Percentiles rank a stretch among this genome's conserved stretches.
phyloP scores from a whole-genome alignment of 192 early-diverging fungal genomes.

The Rhizoclosmatium sp. region DNA sequence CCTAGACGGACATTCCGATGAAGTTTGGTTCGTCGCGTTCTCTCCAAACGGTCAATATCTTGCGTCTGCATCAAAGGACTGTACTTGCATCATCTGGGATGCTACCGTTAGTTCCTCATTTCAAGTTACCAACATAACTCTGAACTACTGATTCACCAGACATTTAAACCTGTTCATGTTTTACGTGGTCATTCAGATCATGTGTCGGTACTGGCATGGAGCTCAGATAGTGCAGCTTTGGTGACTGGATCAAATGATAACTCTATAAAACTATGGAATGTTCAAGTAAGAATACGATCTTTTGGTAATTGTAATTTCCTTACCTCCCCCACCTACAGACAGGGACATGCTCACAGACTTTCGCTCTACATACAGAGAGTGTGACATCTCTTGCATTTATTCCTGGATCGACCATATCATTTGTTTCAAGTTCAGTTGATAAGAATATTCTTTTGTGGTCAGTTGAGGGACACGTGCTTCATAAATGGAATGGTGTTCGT shows the following conservation, averaged over 20 bases:
- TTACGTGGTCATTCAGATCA: conserved; percentile 71
- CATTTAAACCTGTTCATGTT: conserved; percentile 59
- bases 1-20: conserved; percentile 78
- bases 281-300: conserved; percentile 44
- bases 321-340: conserved; percentile 43
- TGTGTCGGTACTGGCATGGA: conserved; percentile 90
- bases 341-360: conserved; percentile 65
- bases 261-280: conserved; percentile 84
- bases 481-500: conserved; percentile 67
- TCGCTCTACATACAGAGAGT: conserved; percentile 75
- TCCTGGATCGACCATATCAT: conserved; percentile 65
- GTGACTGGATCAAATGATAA: conserved; percentile 85
- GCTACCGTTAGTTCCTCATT: conserved; percentile 55
- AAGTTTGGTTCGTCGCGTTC: conserved; percentile 96
- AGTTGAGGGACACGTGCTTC: conserved; percentile 65
- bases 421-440: conserved; percentile 88
- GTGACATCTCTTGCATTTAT: conserved; percentile 86
- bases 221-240: conserved; percentile 80
- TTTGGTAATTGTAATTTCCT: neutral
- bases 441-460: conserved; percentile 78
- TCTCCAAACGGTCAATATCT: conserved; percentile 87
- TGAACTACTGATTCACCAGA: conserved; percentile 47
- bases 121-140: conserved; percentile 6
- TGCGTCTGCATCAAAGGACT: conserved; percentile 92
- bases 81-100: conserved; percentile 89